Evolutionary conservation across 2,329 filamentous ascomycete genomes (phyloP), one percentile per base, ranked within the genome.

Genomic region (Botrytis sinoallii): DNA sequence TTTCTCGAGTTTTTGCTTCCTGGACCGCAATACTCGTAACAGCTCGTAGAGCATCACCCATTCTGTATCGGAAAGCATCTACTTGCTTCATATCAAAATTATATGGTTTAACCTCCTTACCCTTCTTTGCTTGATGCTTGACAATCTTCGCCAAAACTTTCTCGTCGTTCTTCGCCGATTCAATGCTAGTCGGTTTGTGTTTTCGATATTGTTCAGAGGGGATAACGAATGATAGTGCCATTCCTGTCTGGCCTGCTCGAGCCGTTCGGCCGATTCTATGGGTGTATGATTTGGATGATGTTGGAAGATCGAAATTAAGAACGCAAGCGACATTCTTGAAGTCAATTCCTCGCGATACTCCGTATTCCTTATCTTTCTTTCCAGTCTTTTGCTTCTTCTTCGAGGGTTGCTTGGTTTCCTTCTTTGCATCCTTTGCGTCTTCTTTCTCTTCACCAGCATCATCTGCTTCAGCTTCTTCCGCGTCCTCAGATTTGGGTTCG

Each of bases 301-400:
- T 89, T 0, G 96, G 96, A 25, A 99, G 90, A 82, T 99, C 96
- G 82, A 99, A 99, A 84, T 99, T 99, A 81, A 99, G 90, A 38
- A 99, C 95, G 76, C 93, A 94, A 4, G 94, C 91, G 72, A 99
- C 95, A 80, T 98, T 95, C 80, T 96, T 92, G 85, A 99, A 99
- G 83, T 99, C 96, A 78, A 99, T 97, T 74, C 95, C 96, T 79
- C 96, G 90, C 18, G 95, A 95, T n/a, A 99, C 92, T 29, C 96
- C 95, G 79, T 96, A 99, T 80, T 99, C 96, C 76, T 93, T 92
- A 79, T 97, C 93, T 44, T 85, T 86, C 78, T 90, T 91, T 9
- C 86, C 84, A 25, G 87, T 86, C 81, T 91, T 90, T 74, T 89
- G 88, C 81, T 91, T 92, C 82, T 92, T 88, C 77, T 87, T 92